Base-by-base conservation (phyloP, 371 early-diverging fungal genomes). In the Paramicrosporidium saccamoebae region DNA sequence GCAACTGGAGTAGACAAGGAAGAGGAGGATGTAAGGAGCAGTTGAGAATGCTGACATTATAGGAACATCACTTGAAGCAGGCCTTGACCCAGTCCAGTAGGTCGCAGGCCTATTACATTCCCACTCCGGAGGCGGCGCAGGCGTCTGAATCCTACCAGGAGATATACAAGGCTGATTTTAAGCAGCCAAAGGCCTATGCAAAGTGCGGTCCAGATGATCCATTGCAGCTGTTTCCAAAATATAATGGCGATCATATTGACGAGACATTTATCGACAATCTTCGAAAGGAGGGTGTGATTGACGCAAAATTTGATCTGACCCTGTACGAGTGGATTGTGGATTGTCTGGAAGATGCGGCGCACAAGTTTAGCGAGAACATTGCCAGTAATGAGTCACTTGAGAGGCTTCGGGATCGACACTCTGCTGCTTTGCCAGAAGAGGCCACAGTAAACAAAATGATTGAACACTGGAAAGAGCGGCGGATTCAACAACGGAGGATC, bases 31-130 rank as follows among this genome's bases (percentile, higher is more conserved):
- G 72, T 63, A 40, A 44, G 49, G 44, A 8, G 24, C 12, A 20
- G 22, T 15, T 16, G 13, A 13, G 25, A 24, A n/a, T n/a, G n/a
- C n/a, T n/a, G n/a, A n/a, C n/a, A n/a, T n/a, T n/a, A 21, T 45
- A 63, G 71, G 77, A 90, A 54, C 75, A 81, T 36, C 88, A 86
- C 39, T 46, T 90, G 28, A 79, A 79, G 55, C 78, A 68, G n/a
- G 86, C 74, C 25, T 64, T 88, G 27, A 58, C 67, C 10, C 58
- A 66, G 3, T 50, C 57, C 8, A n/a, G n/a, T n/a, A n/a, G n/a
- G n/a, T n/a, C n/a, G n/a, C 44, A 49, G 27, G 28, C 42, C 5
- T 37, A 46, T 4, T 64, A 60, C 28, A 90, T 90, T 30, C 92
- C 92, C 2, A 74, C 71, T 2, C 92, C 92, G 8, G 72, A 79